A percentile compares a stretch with the other conserved stretches of the same genome.
These are phyloP conservation scores for Chrysoporthe cubensis DNA, from an alignment of 2,329 filamentous ascomycete genomes.

Conservation along the genomic window DNA sequence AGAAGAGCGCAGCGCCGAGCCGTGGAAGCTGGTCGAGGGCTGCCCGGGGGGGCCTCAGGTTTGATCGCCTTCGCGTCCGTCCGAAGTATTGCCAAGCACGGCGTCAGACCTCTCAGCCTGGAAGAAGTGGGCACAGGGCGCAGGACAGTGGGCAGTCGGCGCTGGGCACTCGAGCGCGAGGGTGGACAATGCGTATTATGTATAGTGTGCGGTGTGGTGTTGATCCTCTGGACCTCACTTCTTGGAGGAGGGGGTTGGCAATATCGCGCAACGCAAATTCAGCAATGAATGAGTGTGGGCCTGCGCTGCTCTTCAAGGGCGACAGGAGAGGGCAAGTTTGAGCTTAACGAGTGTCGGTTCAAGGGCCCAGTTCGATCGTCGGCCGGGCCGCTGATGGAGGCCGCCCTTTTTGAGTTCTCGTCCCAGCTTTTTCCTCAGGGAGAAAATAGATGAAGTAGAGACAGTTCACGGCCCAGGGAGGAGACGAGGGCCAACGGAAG, in stretches of 20 bases:
- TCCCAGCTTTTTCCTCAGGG: constrained; percentile 15
- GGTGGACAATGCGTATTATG: constrained; percentile 22
- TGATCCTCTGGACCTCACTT: background rate
- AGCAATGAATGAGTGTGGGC: background rate
- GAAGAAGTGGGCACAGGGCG: background rate
- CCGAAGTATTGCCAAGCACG: constrained; percentile 21
- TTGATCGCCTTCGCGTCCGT: constrained; percentile 27
- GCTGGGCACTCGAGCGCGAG: constrained; percentile 10
- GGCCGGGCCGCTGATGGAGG: constrained; percentile 13
- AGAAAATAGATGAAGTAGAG: background rate
- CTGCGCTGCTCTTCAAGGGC: background rate
- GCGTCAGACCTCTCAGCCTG: constrained; percentile 16
- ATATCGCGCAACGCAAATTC: background rate
- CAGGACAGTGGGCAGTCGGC: background rate
- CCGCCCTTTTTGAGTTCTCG: constrained; percentile 15
- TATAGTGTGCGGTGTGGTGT: background rate
- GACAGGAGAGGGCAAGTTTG: constrained; percentile 10
- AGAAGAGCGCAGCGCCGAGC: background rate
- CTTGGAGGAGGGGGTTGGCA: background rate
- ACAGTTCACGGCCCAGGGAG: background rate
- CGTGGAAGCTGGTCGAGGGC: constrained; percentile 9
- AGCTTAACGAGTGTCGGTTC: constrained; percentile 16
- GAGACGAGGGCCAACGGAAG: constrained; percentile 3
- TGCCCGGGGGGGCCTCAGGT: constrained; percentile 11
- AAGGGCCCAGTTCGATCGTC: background rate